Percentiles rank a stretch among this genome's conserved stretches.
Conservation (phyloP, 352 stramenopile genomes). For the Phytophthora citrophthora region DNA sequence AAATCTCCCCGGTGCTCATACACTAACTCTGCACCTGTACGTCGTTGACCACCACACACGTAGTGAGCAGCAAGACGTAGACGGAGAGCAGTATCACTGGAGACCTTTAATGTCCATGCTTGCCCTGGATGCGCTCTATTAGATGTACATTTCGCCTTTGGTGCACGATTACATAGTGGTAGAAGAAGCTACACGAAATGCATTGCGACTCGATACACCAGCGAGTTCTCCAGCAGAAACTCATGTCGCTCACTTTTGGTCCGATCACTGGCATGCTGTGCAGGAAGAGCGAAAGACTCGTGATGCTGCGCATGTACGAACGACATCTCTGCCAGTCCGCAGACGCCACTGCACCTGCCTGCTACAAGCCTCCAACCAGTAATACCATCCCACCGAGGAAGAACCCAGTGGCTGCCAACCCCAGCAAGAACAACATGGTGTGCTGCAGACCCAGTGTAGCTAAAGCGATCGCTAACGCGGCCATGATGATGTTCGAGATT, state of each 20-base stretch:
- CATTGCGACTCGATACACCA: conserved; percentile 77
- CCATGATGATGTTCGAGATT: conserved; percentile 61
- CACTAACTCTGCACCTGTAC: no score
- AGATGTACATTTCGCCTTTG: no score
- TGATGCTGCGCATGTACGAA: conserved; percentile 78
- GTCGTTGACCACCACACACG: no score
- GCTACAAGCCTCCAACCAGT: conserved; percentile 64
- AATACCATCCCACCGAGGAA: conserved; percentile 67
- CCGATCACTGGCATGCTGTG: conserved; percentile 64
- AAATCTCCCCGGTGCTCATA: no score
- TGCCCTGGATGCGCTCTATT: no score
- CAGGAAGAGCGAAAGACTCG: conserved; percentile 82
- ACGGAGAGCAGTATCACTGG: no score
- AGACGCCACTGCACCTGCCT: conserved; percentile 51
- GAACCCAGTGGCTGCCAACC: conserved; percentile 46
- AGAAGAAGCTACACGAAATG: conserved; percentile 63
- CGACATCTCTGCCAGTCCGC: conserved; percentile 76
- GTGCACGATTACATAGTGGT: no score
- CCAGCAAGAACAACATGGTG: conserved; percentile 61
- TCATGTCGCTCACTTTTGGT: conserved; percentile 72
- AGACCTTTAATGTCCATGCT: no score
- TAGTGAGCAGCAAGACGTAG: no score
- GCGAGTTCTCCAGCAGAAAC: conserved; percentile 72
- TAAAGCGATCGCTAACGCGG: conserved; percentile 44
- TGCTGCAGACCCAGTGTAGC: conserved; percentile 61